Percentiles rank a stretch among this genome's conserved stretches.
Evolutionary conservation across 2,329 filamentous ascomycete genomes (phyloP).

Genomic region (Ceratocystis ficicola): DNA sequence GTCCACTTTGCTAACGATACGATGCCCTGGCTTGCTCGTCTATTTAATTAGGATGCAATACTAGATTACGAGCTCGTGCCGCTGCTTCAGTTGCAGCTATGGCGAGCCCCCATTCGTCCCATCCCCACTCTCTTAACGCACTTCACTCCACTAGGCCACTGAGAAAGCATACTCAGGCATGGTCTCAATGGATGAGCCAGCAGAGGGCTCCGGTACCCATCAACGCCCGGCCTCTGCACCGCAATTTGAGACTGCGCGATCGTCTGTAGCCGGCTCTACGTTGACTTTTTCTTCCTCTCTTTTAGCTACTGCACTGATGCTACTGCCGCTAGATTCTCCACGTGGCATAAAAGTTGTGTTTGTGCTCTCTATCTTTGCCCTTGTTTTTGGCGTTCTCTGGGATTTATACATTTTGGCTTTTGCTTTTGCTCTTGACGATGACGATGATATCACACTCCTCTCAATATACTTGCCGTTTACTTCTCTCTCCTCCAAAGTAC

Average conservation of each 20-base stretch:
- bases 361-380: not conserved
- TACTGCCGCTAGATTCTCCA: not conserved
- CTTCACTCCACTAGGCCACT: not conserved
- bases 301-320: not conserved
- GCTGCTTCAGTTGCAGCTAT: conserved; percentile 23
- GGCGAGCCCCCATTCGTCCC: not conserved
- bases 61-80: conserved; percentile 24
- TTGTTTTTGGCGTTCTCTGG: conserved; percentile 5
- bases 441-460: conserved; percentile 5
- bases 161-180: conserved; percentile 20
- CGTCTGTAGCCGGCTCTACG: not conserved
- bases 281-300: conserved; percentile 5
- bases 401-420: conserved; percentile 6
- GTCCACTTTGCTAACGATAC: not conserved
- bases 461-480: conserved; percentile 7
- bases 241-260: conserved; percentile 5
- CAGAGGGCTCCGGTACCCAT: conserved; percentile 19
- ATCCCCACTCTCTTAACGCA: not conserved
- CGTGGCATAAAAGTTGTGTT: not conserved
- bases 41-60: not conserved
- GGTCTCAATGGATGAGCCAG: conserved; percentile 22
- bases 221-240: conserved; percentile 14
- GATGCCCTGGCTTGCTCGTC: not conserved
- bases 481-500: not conserved
- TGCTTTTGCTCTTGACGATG: conserved; percentile 5